Conservation (phyloP, 345 rosid species). For the Moringa oleifera region DNA sequence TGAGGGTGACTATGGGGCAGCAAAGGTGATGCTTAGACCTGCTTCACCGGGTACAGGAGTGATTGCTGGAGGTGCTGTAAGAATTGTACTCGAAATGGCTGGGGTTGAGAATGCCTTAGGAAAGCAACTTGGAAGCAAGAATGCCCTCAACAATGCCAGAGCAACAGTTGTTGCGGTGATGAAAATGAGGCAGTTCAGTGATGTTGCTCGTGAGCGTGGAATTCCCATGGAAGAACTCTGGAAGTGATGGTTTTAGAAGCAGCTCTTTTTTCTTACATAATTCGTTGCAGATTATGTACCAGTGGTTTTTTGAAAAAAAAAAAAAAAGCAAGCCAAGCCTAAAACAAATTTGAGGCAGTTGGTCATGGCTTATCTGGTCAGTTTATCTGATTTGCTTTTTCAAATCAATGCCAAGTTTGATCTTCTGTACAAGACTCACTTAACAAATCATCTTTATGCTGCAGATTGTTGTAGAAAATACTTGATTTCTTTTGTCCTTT, state of each 20-base stretch:
- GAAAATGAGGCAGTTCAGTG: conserved; percentile 74
- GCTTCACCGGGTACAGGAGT: conserved; percentile 93
- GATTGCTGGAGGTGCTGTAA: conserved; percentile 89
- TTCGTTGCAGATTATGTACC: background rate
- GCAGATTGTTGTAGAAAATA: too few relatives aligned
- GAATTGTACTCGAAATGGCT: conserved; percentile 89
- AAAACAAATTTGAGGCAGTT: background rate
- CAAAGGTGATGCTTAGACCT: conserved; percentile 92
- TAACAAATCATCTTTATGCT: too few relatives aligned
- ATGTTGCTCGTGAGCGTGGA: conserved; percentile 84
- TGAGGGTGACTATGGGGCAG: conserved; percentile 83
- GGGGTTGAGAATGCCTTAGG: conserved; percentile 86
- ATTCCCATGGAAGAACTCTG: conserved; percentile 91
- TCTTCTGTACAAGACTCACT: background rate
- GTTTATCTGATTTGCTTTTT: background rate
- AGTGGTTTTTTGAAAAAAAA: background rate
- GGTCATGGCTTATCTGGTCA: background rate
- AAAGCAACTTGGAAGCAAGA: conserved; percentile 73
- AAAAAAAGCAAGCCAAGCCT: background rate
- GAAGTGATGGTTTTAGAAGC: conserved; percentile 35
- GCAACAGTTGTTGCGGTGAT: conserved; percentile 78
- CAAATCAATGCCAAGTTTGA: background rate
- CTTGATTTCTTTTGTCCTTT: too few relatives aligned
- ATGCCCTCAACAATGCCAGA: conserved; percentile 87
- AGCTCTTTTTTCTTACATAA: background rate